A percentile compares a stretch with the other conserved stretches of the same genome.
phyloP scores from a whole-genome alignment of 176 grass and related monocot genomes.

The Raddia guianensis region DNA sequence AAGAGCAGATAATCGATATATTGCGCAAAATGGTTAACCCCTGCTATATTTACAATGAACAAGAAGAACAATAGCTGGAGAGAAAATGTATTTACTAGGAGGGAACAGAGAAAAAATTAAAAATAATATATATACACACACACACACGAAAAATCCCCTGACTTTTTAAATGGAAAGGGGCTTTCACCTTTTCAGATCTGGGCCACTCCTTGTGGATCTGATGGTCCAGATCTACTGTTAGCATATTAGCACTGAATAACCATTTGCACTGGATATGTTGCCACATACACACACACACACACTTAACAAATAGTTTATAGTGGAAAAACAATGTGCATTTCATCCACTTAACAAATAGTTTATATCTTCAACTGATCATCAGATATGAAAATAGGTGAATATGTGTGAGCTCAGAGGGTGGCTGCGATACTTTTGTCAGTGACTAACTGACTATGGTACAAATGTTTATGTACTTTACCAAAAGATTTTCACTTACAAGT shows the following conservation, averaged over 20 bases:
- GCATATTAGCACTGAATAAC: too few species aligned
- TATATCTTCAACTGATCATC: constrained; percentile 23
- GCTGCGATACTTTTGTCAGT: neutral
- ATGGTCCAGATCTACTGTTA: too few species aligned
- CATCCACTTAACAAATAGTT: constrained; percentile 19
- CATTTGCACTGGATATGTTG: too few species aligned
- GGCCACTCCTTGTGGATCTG: too few species aligned
- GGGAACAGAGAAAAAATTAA: neutral
- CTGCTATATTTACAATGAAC: constrained; percentile 24
- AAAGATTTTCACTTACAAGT: constrained; percentile 13
- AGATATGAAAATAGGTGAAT: constrained; percentile 3
- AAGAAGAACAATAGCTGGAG: constrained; percentile 11
- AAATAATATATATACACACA: neutral
- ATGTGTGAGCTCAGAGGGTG: neutral
- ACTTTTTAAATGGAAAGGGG: too few species aligned
- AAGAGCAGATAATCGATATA: constrained; percentile 37
- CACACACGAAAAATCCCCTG: too few species aligned
- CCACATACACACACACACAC: too few species aligned
- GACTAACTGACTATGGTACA: constrained; percentile 17
- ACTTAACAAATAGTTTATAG: constrained; percentile 11
- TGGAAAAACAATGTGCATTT: neutral
- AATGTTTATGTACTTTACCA: constrained; percentile 12
- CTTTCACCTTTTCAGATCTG: too few species aligned
- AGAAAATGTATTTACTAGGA: constrained; percentile 8
- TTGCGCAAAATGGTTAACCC: constrained; percentile 10